Base-by-base conservation (phyloP, 176 grass and related monocot species). In the Canna indica region DNA sequence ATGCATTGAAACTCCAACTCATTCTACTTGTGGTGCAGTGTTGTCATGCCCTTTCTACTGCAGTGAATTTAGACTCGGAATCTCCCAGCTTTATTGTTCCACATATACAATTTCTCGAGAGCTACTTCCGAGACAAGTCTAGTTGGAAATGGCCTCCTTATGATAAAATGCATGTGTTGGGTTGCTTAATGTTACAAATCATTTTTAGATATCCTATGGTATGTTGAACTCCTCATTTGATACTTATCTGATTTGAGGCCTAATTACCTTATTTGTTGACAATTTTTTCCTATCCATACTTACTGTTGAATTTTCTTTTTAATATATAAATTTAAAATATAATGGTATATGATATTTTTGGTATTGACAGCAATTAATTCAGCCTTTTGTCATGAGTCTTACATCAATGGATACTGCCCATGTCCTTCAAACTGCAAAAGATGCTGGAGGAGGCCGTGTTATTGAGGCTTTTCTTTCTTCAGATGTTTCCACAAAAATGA, bases 391-490 rank as follows among this genome's bases (percentile, higher is more conserved):
- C 74, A 60, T 84, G 71, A 87, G 86, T 71, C 74, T 97, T 70
- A 70, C 81, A 46, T 85, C 79, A 64, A 85, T 97, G 79, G 72
- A 87, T 47, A 72, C 75, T 79, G 75, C 76, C 52, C 75, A 85
- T 28, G 69, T 90, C 47, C 69, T 92, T 69, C 81, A 92, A 83
- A 85, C 83, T 70, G 80, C 81, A 24, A 97, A 81, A 78, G 93
- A 97, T 79, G 71, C 88, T 17, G 93, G 93, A 64, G 93, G 93
- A 62, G 72, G 75, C 34, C 88, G 65, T 87, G 88, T 90, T 73
- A 77, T 97, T 81, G 93, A 97, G 75, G 81, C 88, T 79, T 97
- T 97, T 79, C 86, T 97, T 47, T 74, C 62, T 83, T 97, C 88
- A 72, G 85, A 83, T 84, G 76, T 84, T 32, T 76, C 85, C 56